These are phyloP conservation scores for Aspergillus cejpii DNA, from an alignment of 2,329 filamentous ascomycete genomes.

Conservation along the genomic window DNA sequence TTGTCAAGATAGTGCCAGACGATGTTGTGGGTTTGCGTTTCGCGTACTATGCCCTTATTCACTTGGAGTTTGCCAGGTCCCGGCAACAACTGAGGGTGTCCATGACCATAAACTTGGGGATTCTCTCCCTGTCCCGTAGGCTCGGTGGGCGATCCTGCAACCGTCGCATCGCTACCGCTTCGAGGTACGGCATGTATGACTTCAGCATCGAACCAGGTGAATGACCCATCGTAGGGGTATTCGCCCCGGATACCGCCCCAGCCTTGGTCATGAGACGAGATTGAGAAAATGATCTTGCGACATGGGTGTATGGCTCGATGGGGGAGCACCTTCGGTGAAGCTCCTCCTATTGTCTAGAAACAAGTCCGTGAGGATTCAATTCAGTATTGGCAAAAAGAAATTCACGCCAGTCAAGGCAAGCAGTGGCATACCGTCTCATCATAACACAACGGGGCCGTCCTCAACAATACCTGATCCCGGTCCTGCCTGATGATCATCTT, in stretches of 20 bases:
- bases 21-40: conserved; percentile 23
- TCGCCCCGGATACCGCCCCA: conserved; percentile 19
- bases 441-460: conserved; percentile 35
- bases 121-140: conserved; percentile 12
- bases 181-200: conserved; percentile 21
- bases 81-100: conserved; percentile 27
- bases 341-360: conserved; percentile 10
- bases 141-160: conserved; percentile 17
- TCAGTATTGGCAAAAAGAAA: not conserved
- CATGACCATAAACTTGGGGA: conserved; percentile 15
- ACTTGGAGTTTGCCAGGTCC: conserved; percentile 26
- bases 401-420: not conserved
- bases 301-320: conserved; percentile 34
- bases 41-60: conserved; percentile 21
- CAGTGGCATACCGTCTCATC: conserved; percentile 21
- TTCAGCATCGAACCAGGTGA: conserved; percentile 37
- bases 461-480: conserved; percentile 30
- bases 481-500: conserved; percentile 26
- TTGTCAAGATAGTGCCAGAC: conserved; percentile 34
- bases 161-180: not conserved
- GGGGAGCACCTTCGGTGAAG: conserved; percentile 23
- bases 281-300: conserved; percentile 34
- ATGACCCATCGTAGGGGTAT: conserved; percentile 28
- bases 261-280: conserved; percentile 36
- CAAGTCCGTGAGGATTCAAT: not conserved